Percentiles rank a stretch among this genome's conserved stretches.
phyloP scores from a whole-genome alignment of 208 protist genomes.

The Leishmania arabica region DNA sequence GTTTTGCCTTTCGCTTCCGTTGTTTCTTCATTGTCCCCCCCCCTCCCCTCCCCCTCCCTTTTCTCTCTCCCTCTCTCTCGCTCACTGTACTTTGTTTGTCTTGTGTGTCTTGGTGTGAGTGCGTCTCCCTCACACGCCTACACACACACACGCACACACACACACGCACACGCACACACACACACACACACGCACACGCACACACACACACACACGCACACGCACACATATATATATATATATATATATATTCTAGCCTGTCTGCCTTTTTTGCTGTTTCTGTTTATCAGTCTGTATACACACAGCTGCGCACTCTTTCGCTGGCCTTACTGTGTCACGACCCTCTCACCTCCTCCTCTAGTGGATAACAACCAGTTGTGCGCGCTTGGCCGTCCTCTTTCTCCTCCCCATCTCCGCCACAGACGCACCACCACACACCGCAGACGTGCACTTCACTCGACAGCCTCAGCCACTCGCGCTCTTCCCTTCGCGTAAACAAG shows the following conservation, averaged over 20 bases:
- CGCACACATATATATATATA: neutral
- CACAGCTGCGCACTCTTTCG: neutral
- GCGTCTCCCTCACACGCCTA: neutral
- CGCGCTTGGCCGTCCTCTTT: neutral
- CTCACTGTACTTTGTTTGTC: neutral
- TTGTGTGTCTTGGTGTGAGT: neutral
- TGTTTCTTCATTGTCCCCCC: constrained; percentile 1
- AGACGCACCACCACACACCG: neutral
- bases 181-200: neutral
- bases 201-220: neutral
- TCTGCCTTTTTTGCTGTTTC: neutral
- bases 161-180: neutral
- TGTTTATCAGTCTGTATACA: neutral
- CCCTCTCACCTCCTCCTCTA: neutral
- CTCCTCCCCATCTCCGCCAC: neutral
- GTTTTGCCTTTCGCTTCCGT: constrained; percentile 5
- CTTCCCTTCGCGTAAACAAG: neutral
- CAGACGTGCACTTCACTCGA: neutral
- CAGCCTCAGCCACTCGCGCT: neutral
- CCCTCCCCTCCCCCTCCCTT: neutral
- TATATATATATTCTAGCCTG: neutral
- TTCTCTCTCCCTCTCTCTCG: neutral
- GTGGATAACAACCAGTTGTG: neutral
- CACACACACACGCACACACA: neutral
- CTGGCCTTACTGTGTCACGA: neutral